Percentiles rank a stretch among this genome's conserved stretches.
Evolutionary conservation across 306 rosid genomes (phyloP).

Genomic region (Lathyrus aphaca): DNA sequence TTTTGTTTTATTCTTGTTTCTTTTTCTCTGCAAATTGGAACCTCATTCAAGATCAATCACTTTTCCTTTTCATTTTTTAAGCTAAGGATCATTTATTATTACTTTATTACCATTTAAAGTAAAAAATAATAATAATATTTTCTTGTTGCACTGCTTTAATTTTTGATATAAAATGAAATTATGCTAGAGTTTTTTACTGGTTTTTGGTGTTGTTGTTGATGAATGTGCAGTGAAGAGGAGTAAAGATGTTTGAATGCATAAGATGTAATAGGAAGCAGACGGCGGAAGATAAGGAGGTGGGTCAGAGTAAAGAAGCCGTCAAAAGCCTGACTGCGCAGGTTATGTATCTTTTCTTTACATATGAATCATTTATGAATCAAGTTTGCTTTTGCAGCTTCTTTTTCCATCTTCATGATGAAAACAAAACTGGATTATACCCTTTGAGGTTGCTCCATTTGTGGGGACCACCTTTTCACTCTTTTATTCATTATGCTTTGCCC

Average conservation of each 20-base stretch:
- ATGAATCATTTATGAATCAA: neutral
- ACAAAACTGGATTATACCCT: conserved; percentile 51
- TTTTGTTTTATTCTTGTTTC: neutral
- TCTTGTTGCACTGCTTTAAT: too few species aligned
- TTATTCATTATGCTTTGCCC: too few species aligned
- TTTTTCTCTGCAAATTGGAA: neutral
- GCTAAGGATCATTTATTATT: neutral
- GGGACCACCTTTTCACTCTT: conserved; percentile 65
- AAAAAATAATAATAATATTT: too few species aligned
- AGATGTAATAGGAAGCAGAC: conserved; percentile 73
- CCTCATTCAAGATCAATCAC: neutral
- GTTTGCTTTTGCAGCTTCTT: conserved; percentile 58
- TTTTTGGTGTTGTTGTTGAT: neutral
- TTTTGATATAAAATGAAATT: neutral
- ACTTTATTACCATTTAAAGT: neutral
- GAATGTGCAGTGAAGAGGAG: conserved; percentile 37
- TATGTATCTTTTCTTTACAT: conserved; percentile 4
- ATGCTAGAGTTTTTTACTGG: neutral
- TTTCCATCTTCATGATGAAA: conserved; percentile 44
- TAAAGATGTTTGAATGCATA: conserved; percentile 90
- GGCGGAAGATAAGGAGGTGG: conserved; percentile 45
- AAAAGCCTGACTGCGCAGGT: conserved; percentile 96
- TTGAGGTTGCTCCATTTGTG: conserved; percentile 38
- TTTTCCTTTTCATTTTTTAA: neutral
- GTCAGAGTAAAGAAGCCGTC: conserved; percentile 81